Evolutionary conservation across 2,329 filamentous ascomycete genomes (phyloP).

Genomic region (Aspergillus felis): DNA sequence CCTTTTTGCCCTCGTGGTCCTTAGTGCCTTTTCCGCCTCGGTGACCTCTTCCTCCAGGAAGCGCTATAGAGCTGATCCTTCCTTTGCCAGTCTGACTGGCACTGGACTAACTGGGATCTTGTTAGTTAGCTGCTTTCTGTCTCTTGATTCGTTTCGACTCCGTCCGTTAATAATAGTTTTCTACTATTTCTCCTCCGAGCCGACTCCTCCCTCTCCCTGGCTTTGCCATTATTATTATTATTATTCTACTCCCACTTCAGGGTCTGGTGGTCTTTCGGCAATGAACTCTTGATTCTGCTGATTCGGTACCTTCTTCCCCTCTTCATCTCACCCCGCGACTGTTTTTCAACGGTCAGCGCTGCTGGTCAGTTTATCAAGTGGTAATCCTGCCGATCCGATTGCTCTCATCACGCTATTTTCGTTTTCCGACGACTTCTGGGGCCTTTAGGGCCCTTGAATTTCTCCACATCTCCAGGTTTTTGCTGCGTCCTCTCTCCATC

Average conservation of each 20-base stretch:
- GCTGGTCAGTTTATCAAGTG: background rate
- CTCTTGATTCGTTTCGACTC: background rate
- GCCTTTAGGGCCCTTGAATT: background rate
- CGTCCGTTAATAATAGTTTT: no score
- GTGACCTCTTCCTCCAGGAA: background rate
- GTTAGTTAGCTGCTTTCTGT: background rate
- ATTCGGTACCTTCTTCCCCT: background rate
- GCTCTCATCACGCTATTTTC: background rate
- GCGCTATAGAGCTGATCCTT: background rate
- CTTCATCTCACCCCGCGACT: background rate
- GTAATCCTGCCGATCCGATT: background rate
- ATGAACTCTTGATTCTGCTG: background rate
- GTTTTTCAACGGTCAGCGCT: background rate
- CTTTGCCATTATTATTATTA: background rate
- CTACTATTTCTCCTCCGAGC: no score
- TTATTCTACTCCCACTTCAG: background rate
- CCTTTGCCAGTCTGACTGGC: no score
- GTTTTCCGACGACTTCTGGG: background rate
- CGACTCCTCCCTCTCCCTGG: background rate
- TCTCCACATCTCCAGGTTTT: background rate
- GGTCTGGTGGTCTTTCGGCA: background rate
- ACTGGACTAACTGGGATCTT: background rate
- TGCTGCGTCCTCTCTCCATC: slow-evolving; percentile 42
- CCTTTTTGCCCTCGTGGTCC: slow-evolving; percentile 1
- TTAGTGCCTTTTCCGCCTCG: background rate